Base-by-base conservation (phyloP, 208 protist genomes). In the Borovskyia barvae region DNA sequence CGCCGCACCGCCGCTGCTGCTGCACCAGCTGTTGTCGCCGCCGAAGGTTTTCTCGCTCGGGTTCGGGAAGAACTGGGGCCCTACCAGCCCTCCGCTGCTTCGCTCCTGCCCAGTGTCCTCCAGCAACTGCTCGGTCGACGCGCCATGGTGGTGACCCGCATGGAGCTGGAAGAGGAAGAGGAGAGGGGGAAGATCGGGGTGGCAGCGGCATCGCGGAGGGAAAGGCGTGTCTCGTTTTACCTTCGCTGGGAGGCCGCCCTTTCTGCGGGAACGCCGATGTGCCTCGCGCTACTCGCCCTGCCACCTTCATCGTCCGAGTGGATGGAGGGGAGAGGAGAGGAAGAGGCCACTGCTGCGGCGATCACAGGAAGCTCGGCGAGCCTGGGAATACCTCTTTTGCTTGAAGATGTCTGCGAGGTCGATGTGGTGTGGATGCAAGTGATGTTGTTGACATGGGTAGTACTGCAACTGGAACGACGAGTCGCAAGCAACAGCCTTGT, bases 401-500 rank as follows among this genome's bases (percentile, higher is more conserved):
- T 90, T 19, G 63, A 77, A 5, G 72, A 85, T 25, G 35, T 25
- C 9, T 37, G 75, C 17, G 36, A 52, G 9, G 77, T 83, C 49
- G 83, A 90, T 45, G 20, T 19, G 1, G 46, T 85, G 50, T 91
- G 80, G 80, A 28, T 85, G 40, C 60, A 77, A 50, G 33, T 87
- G 22, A 20, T 86, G 2, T 7, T 74, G n/a, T 5, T 73, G 15
- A 33, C 68, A 8, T 62, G 35, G 11, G 39, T 28, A 4, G 22
- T 86, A 4, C 29, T 72, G 49, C 32, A 58, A 22, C 69, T 87
- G n/a, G 55, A 75, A 41, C 70, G 63, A 7, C 76, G 63, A 57
- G 46, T 85, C 8, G 75, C 73, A 46, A 61, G 83, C 48, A 78
- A 70, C 49, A 45, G 47, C 0, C 30, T 85, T 3, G 69, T 85